These are phyloP conservation scores for Populus euphratica DNA, from an alignment of 345 rosid genomes.

Conservation along the genomic window DNA sequence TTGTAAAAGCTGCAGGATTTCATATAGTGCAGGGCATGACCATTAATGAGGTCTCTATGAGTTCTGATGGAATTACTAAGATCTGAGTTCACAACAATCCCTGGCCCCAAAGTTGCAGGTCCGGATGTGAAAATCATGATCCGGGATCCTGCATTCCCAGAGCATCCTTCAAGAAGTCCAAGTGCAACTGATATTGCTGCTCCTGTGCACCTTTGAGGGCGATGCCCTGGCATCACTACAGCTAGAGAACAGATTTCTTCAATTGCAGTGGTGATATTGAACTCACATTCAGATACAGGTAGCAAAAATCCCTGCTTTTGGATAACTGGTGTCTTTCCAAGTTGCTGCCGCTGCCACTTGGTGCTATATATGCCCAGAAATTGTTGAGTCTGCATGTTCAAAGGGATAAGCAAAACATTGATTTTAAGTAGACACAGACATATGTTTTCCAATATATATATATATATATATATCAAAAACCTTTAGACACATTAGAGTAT, in stretches of 20 bases:
- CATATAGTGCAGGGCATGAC: conserved; percentile 46
- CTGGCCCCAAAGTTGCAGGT: conserved; percentile 88
- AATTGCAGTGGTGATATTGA: conserved; percentile 63
- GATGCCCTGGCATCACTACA: conserved; percentile 44
- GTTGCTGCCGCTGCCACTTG: conserved; percentile 48
- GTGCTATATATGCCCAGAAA: conserved; percentile 50
- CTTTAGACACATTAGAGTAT: neutral
- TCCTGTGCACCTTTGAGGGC: conserved; percentile 86
- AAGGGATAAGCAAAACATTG: neutral
- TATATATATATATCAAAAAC: neutral
- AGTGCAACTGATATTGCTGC: conserved; percentile 71
- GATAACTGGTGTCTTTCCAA: conserved; percentile 44
- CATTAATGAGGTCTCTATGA: conserved; percentile 74
- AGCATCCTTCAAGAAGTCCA: conserved; percentile 77
- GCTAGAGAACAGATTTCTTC: conserved; percentile 60
- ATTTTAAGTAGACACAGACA: neutral
- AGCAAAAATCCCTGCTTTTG: conserved; percentile 76
- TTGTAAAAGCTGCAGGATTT: conserved; percentile 69
- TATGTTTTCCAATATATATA: neutral
- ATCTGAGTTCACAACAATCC: conserved; percentile 69
- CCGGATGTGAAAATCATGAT: conserved; percentile 93
- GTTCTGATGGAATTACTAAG: conserved; percentile 62
- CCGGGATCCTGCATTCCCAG: conserved; percentile 60
- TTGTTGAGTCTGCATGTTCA: conserved; percentile 47
- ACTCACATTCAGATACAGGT: conserved; percentile 77